These are phyloP conservation scores for Ambrosiella xylebori DNA, from an alignment of 2,329 filamentous ascomycete species.

Conservation along the genomic window DNA sequence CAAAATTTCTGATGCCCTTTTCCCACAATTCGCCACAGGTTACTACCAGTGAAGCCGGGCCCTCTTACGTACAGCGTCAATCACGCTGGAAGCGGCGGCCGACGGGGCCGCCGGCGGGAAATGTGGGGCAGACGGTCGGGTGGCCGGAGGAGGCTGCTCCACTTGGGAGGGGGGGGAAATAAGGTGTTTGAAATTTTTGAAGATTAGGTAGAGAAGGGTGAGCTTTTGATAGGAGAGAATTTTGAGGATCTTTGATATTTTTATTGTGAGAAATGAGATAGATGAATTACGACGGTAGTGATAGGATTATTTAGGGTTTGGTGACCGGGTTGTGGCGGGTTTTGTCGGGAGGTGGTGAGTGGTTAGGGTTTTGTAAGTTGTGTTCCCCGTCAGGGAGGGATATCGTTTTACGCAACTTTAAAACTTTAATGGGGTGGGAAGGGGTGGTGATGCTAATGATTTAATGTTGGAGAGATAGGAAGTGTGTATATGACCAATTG, in stretches of 20 bases:
- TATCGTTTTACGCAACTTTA: no score
- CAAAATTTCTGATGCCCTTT: neutral
- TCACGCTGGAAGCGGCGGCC: neutral
- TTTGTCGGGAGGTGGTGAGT: neutral
- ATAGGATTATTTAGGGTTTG: no score
- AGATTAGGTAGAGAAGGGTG: no score
- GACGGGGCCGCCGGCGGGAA: conserved; percentile 2
- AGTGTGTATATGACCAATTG: no score
- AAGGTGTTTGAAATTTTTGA: neutral
- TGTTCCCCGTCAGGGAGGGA: neutral
- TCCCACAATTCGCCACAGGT: neutral
- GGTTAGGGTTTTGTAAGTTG: neutral
- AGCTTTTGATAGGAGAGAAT: no score
- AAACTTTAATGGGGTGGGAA: no score
- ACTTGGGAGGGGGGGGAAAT: neutral
- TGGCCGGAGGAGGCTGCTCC: neutral
- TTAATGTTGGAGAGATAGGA: no score
- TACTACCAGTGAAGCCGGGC: neutral
- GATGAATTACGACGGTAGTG: no score
- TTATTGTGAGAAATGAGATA: no score
- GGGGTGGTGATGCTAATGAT: no score
- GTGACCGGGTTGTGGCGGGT: neutral
- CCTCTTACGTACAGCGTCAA: neutral
- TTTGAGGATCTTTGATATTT: no score
- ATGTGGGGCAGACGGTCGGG: neutral